Conservation (phyloP, 176 grass and related monocot genomes). For the Bothriochloa decipiens region DNA sequence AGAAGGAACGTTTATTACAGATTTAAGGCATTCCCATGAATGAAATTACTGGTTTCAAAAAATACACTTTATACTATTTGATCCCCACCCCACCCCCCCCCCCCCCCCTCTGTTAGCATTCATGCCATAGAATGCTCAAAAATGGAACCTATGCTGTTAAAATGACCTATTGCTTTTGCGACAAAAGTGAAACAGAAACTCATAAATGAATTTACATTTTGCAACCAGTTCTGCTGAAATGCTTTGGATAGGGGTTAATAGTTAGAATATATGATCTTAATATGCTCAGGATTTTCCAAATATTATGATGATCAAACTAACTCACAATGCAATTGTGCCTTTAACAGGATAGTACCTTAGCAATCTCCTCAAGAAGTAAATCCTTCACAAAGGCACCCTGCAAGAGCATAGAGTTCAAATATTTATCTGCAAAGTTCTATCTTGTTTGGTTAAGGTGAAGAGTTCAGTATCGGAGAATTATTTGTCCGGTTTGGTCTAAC, state of each 20-base stretch:
- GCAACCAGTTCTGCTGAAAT: background rate
- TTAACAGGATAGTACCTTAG: slow-evolving; percentile 64
- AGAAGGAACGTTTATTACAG: background rate
- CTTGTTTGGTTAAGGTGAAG: slow-evolving; percentile 21
- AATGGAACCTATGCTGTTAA: no score
- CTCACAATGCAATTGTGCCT: background rate
- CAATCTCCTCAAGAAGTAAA: slow-evolving; percentile 90
- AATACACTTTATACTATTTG: slow-evolving; percentile 1
- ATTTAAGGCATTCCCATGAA: background rate
- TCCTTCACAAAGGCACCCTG: slow-evolving; percentile 99
- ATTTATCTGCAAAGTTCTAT: slow-evolving; percentile 11
- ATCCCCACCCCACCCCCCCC: no score
- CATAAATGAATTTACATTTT: slow-evolving; percentile 17
- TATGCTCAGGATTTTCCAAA: slow-evolving; percentile 1
- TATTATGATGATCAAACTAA: slow-evolving; percentile 9
- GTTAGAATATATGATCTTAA: background rate
- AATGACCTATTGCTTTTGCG: background rate
- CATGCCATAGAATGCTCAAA: slow-evolving; percentile 3
- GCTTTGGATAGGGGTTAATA: background rate
- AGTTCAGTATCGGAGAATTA: slow-evolving; percentile 29
- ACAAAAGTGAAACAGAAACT: background rate
- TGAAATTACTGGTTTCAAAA: slow-evolving; percentile 21
- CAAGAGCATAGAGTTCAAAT: slow-evolving; percentile 49
- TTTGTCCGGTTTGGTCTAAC: slow-evolving; percentile 43
- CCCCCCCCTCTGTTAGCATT: background rate